These are phyloP conservation scores for Trichosporon sp. DNA, from an alignment of 1,284 basidiomycete species.

Conservation along the genomic window DNA sequence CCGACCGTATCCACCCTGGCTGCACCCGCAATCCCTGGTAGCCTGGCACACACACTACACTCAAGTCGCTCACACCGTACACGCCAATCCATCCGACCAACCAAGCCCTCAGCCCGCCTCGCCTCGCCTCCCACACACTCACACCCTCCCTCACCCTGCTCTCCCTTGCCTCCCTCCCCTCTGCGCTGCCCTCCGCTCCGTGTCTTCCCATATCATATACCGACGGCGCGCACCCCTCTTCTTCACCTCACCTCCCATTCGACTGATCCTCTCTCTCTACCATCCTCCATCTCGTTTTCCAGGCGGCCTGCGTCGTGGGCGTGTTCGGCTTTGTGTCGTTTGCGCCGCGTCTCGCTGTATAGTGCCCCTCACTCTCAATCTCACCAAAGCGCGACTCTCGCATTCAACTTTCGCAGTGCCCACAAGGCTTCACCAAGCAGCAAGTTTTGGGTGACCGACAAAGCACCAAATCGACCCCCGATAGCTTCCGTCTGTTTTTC, in stretches of 20 bases:
- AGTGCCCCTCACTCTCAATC: background rate
- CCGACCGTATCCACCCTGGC: background rate
- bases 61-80: no score
- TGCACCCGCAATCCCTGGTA: background rate
- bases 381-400: no score
- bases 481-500: background rate
- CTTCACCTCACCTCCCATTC: background rate
- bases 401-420: background rate
- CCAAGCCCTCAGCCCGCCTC: no score
- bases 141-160: no score
- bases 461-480: background rate
- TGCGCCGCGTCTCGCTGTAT: background rate
- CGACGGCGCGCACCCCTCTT: background rate
- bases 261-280: background rate
- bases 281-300: background rate
- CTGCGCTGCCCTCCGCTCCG: background rate
- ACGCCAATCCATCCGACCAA: no score
- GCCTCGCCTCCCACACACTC: background rate
- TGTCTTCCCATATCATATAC: background rate
- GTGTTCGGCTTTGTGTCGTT: slow-evolving; percentile 1
- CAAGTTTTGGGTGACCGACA: background rate
- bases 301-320: slow-evolving; percentile 1
- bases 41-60: no score
- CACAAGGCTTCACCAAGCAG: background rate
- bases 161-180: background rate